Conservation (phyloP, 345 rosid species). For the Populus alba region DNA sequence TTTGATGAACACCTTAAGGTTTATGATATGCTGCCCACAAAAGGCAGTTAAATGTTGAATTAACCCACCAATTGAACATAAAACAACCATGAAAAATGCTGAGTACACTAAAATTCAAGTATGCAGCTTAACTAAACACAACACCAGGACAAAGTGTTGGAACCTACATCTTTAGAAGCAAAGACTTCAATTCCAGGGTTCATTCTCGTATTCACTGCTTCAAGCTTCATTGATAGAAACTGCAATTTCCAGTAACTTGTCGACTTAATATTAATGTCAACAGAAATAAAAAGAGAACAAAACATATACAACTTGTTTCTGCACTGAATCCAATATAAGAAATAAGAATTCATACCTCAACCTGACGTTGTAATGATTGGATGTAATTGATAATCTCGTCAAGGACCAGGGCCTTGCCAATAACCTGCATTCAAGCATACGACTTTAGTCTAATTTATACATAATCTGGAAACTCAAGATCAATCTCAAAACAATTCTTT, state of each 20-base stretch:
- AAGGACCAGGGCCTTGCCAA: conserved; percentile 84
- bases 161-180: conserved; percentile 58
- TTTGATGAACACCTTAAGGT: not conserved
- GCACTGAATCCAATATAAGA: not conserved
- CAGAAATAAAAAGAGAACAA: not conserved
- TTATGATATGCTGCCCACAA: not conserved
- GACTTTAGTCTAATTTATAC: not conserved
- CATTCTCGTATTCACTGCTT: conserved; percentile 74
- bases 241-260: conserved; percentile 35
- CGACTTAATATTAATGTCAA: conserved; percentile 1
- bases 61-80: not conserved
- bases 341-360: conserved; percentile 52
- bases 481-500: not conserved
- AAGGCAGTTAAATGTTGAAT: not conserved
- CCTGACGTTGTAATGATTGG: conserved; percentile 83
- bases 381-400: conserved; percentile 93
- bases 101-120: not conserved
- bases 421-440: conserved; percentile 49
- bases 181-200: conserved; percentile 59
- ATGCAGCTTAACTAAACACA: not conserved
- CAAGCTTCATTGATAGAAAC: conserved; percentile 95
- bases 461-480: not conserved
- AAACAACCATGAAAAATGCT: not conserved
- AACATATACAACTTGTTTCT: not conserved
- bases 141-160: not conserved